These are phyloP conservation scores for Phialocephala subalpina DNA, from an alignment of 2,329 filamentous ascomycete species.

Conservation along the genomic window DNA sequence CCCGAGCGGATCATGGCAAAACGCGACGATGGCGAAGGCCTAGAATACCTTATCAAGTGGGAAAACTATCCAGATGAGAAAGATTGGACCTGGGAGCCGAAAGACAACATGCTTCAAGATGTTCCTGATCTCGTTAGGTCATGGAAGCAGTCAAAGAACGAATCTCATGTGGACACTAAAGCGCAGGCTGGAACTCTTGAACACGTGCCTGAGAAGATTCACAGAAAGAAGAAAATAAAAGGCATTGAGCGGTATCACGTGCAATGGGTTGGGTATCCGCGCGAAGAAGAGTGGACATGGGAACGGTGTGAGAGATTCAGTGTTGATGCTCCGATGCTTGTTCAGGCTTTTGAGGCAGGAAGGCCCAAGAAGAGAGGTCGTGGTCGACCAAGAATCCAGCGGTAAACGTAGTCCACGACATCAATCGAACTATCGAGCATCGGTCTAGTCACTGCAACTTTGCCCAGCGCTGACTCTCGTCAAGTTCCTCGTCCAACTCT, in stretches of 20 bases:
- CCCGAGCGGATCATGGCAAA: slow-evolving; percentile 25
- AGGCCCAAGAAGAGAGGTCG: slow-evolving; percentile 8
- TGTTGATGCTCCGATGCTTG: slow-evolving; percentile 26
- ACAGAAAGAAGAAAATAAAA: slow-evolving; percentile 24
- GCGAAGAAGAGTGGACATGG: slow-evolving; percentile 33
- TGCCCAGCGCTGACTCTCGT: no score
- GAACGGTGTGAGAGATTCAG: slow-evolving; percentile 29
- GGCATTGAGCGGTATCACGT: slow-evolving; percentile 27
- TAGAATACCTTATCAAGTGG: slow-evolving; percentile 33
- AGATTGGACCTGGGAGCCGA: slow-evolving; percentile 34
- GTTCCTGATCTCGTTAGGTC: slow-evolving; percentile 25
- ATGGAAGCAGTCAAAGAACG: slow-evolving; percentile 21
- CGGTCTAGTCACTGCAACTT: no score
- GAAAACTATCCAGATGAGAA: slow-evolving; percentile 29
- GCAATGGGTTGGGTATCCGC: slow-evolving; percentile 33
- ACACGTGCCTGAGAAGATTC: slow-evolving; percentile 29
- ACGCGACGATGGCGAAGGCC: slow-evolving; percentile 15
- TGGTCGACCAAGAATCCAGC: no score
- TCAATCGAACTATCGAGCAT: no score
- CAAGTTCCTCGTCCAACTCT: no score
- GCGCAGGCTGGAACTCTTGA: not conserved
- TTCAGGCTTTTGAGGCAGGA: slow-evolving; percentile 24
- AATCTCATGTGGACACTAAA: not conserved
- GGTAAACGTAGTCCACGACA: no score
- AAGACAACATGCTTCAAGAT: slow-evolving; percentile 17